Base-by-base conservation (phyloP, 257 asterid genomes). In the Salvia hispanica region DNA sequence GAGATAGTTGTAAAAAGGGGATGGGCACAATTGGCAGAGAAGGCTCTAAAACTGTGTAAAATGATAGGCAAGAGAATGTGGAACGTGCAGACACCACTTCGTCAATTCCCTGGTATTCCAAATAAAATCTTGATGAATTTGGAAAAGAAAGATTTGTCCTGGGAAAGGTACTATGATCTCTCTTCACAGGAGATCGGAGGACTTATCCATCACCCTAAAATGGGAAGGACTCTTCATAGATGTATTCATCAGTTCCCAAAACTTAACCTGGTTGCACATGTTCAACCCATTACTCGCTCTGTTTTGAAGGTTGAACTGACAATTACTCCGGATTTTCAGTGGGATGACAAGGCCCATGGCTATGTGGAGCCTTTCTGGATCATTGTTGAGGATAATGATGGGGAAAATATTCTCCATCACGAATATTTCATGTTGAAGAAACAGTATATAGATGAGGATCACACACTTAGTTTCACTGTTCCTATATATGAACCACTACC, bases 1-100 rank as follows among this genome's bases (percentile, higher is more conserved):
- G 89, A 84, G 83, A 84, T 84, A 36, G 83, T 78, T 46, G 58
- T 84, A 60, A 84, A 84, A 57, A 84, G 86, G 76, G 89, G 89
- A 67, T 84, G 89, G 89, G 89, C 89, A 70, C 89, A 84, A 65
- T 60, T 81, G 73, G 89, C 89, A n/a, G n/a, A n/a, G n/a, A n/a
- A n/a, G n/a, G n/a, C n/a, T 62, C 69, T 84, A 63, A 84, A 79
- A 60, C 55, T 84, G 45, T 84, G 89, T 76, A 84, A 84, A 72
- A 84, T 84, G 89, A 72, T 84, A 43, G 81, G 79, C 80, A n/a
- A n/a, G n/a, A n/a, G n/a, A n/a, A n/a, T n/a, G 85, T 84, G 89
- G 89, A 84, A 86, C 18, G 89, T 84, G 71, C 86, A 84, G 81
- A 84, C 86, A 12, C 86, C 89, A 51, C 89, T 84, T 52, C 86